These are phyloP conservation scores for Irpex rosettiformis DNA, from an alignment of 1,284 basidiomycete genomes.

Conservation along the genomic window DNA sequence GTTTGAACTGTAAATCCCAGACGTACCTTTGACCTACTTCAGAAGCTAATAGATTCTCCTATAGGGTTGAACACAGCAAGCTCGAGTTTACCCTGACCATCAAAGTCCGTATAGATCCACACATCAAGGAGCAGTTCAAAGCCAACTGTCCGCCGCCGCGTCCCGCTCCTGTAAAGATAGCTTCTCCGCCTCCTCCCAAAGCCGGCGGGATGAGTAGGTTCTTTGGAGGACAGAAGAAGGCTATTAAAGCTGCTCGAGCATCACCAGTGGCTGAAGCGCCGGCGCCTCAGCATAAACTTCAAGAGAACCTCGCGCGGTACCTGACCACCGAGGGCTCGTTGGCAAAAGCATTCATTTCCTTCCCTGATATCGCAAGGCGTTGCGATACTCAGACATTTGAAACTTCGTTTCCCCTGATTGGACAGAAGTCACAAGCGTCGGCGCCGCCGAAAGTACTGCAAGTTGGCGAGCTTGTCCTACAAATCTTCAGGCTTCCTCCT, in stretches of 20 bases:
- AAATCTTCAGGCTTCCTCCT: constrained; percentile 87
- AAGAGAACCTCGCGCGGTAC: constrained; percentile 79
- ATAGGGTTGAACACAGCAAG: constrained; percentile 82
- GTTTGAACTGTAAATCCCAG: constrained; percentile 80
- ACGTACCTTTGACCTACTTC: not conserved
- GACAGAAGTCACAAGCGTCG: constrained; percentile 63
- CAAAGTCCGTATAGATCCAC: constrained; percentile 80
- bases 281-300: constrained; percentile 37
- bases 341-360: constrained; percentile 78
- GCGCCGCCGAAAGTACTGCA: constrained; percentile 48
- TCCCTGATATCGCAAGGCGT: constrained; percentile 77
- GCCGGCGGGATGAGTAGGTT: constrained; percentile 68
- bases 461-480: constrained; percentile 79
- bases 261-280: constrained; percentile 34
- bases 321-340: constrained; percentile 78
- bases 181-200: constrained; percentile 44
- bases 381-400: constrained; percentile 85
- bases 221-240: constrained; percentile 70
- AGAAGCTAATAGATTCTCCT: constrained; percentile 4
- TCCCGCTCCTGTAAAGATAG: constrained; percentile 32
- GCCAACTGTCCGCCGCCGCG: constrained; percentile 46
- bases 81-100: constrained; percentile 87
- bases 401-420: constrained; percentile 80
- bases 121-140: constrained; percentile 74
- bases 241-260: constrained; percentile 35